phyloP scores from a whole-genome alignment of 179 eudicot genomes.

The Monotropa hypopitys region DNA sequence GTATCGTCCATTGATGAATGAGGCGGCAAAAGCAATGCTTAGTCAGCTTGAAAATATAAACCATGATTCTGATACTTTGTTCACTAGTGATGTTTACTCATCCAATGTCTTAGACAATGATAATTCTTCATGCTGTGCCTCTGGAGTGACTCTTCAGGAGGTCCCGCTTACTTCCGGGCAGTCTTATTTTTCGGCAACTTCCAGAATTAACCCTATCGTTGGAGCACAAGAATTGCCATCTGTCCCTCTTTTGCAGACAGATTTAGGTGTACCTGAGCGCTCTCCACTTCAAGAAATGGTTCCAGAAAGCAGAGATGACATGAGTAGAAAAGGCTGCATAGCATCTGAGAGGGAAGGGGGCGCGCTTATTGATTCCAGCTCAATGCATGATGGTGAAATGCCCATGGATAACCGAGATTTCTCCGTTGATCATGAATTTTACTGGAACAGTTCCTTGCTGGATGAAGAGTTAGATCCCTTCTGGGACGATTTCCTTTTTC shows the following conservation, averaged over 20 bases:
- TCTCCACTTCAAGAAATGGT: conserved; percentile 34
- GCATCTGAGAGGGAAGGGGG: conserved; percentile 22
- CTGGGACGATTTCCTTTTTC: conserved; percentile 25
- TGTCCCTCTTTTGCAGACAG: conserved; percentile 21
- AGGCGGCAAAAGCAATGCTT: conserved; percentile 48
- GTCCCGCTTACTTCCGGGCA: conserved; percentile 34
- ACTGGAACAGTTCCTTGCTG: conserved; percentile 26
- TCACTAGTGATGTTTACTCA: conserved; percentile 23
- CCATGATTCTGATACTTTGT: conserved; percentile 20
- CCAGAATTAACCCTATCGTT: conserved; percentile 19
- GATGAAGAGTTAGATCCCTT: conserved; percentile 26
- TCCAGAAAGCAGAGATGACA: conserved; percentile 22
- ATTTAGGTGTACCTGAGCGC: conserved; percentile 29
- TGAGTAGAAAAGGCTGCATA: conserved; percentile 20
- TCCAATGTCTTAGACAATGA: conserved; percentile 21
- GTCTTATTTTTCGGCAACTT: conserved; percentile 12
- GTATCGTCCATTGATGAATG: conserved; percentile 51
- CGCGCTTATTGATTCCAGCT: conserved; percentile 17
- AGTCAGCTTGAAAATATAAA: conserved; percentile 29
- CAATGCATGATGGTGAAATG: conserved; percentile 14
- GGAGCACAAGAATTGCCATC: conserved; percentile 35
- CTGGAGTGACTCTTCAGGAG: conserved; percentile 55
- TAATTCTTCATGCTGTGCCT: conserved; percentile 15
- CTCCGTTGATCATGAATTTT: conserved; percentile 21
- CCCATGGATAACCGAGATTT: conserved; percentile 23